A percentile compares a stretch with the other conserved stretches of the same genome.
Evolutionary conservation across 129 eudicot genomes (phyloP).

Genomic region (Flaveria trinervia): DNA sequence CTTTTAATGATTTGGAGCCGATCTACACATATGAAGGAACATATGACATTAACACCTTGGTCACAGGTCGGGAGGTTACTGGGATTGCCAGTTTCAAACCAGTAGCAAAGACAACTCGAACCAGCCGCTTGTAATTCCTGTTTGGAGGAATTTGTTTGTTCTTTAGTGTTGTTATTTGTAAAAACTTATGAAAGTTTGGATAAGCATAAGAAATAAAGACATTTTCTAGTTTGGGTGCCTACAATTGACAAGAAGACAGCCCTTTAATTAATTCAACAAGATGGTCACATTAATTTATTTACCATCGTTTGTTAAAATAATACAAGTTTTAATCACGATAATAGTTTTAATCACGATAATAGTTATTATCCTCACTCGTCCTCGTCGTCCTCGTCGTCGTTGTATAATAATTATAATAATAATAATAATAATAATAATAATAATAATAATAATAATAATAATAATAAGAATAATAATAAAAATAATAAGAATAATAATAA

Average conservation of each 20-base stretch:
- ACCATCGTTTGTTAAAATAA: too few relatives aligned
- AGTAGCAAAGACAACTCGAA: conserved; percentile 39
- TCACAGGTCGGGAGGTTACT: conserved; percentile 87
- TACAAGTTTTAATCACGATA: too few relatives aligned
- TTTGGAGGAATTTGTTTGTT: conserved; percentile 29
- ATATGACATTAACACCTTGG: conserved; percentile 89
- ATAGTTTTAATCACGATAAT: too few relatives aligned
- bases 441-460: too few relatives aligned
- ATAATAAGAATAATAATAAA: too few relatives aligned
- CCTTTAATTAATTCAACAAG: too few relatives aligned
- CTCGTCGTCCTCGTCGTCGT: too few relatives aligned
- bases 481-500: too few relatives aligned
- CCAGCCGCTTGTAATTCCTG: conserved; percentile 68
- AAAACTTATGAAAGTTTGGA: conserved; percentile 8
- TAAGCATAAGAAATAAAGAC: conserved; percentile 1
- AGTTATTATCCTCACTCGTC: too few relatives aligned
- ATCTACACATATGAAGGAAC: conserved; percentile 97
- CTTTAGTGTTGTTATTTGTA: conserved; percentile 8
- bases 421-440: too few relatives aligned
- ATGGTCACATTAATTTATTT: too few relatives aligned
- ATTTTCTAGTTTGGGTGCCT: neutral
- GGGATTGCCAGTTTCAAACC: conserved; percentile 95
- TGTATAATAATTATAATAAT: too few relatives aligned
- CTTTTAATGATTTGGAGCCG: conserved; percentile 97
- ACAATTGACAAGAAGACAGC: neutral